Base-by-base conservation (phyloP, 2,329 filamentous ascomycete species). In the Penicillium sp. region DNA sequence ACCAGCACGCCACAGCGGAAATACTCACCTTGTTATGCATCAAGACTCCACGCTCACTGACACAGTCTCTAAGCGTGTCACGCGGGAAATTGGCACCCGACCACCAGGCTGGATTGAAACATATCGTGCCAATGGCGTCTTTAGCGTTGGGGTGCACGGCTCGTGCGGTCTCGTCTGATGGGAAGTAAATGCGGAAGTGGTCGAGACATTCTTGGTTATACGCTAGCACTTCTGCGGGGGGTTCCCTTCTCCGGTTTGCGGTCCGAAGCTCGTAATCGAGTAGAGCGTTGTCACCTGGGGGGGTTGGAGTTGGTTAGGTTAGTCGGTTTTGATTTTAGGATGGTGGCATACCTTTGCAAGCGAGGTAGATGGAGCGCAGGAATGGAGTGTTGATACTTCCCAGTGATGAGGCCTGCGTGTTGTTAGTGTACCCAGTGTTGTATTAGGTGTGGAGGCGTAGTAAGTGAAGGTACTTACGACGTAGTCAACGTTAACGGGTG, bases 21-120 rank as follows among this genome's bases (percentile, higher is more conserved):
- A 72, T 6, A 19, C 82, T 71, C 57, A 88, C 75, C 72, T 98
- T 98, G 70, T 82, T 94, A 69, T 98, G 93, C 74, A 94, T 87
- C 54, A 98, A 72, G 21, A 96, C 87, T 3, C 70, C 58, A 32
- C 90, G 76, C 22, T 74, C 78, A 55, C 86, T 94, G 55, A 82
- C 73, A 64, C 85, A 89, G 64, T 97, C 88, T 45, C 83, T 79
- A 60, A 97, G 72, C 28, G 87, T 72, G 35, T 79, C 69, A 37
- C 75, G 77, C 4, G 91, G 91, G 60, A 97, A 97, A 0, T 72
- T 79, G 2, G 75, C 54, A 1, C 77, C 71, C 37, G 83, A 74
- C 77, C 85, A 97, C 82, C 83, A 89, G 53, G 80, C 82, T 8
- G 77, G 71, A 53, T 84, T 79, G 52, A 93, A 77, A 61, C 85